Base-by-base conservation (phyloP, 305 asterid species). In the Euphrasia arctica region DNA sequence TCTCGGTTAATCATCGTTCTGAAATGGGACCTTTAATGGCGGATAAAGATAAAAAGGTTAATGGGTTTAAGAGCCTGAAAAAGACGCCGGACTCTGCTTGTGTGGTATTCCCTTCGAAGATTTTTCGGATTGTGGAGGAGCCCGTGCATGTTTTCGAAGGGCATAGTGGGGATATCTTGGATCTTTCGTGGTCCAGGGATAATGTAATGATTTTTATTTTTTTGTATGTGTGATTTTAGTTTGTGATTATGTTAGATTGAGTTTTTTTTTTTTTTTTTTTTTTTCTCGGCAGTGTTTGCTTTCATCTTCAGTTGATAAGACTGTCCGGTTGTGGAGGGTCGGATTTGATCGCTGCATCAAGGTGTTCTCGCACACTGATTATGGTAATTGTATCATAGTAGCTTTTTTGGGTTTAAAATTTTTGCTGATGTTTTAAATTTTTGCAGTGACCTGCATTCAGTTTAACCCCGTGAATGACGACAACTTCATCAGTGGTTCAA, bases 241-340 rank as follows among this genome's bases (percentile, higher is more conserved):
- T 52, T 52, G 31, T 7, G 25, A 25, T 61, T 54, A 56, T 64
- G 57, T 32, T 56, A 6, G 29, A 52, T 9, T 50, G 54, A 51
- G 22, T 18, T 18, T 18, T 18, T 18, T 18, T 57, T 31, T 60
- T 14, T 31, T 60, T 14, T 15, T 52, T 52, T 15, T 15, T 52
- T 4, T 4, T 15, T 52, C 9, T 57, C 6, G 0, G 78, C 86
- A 93, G 99, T 77, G 71, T 80, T 70, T 93, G 80, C 84, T 93
- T 62, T 88, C 99, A 6, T 84, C 95, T 7, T 93, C 99, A 9
- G 85, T 79, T 62, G 99, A 93, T 83, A 84, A 83, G 78, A 90
- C 95, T 32, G 99, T 88, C 67, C 96, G 99, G 66, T 72, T 93
- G 81, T 93, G 98, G 98, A 81, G 66, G 65, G 88, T 93, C 58